Evolutionary conservation across 805 yeast genomes (phyloP), one percentile per base, ranked within the genome.

Genomic region (Yamadazyma akitaensis): DNA sequence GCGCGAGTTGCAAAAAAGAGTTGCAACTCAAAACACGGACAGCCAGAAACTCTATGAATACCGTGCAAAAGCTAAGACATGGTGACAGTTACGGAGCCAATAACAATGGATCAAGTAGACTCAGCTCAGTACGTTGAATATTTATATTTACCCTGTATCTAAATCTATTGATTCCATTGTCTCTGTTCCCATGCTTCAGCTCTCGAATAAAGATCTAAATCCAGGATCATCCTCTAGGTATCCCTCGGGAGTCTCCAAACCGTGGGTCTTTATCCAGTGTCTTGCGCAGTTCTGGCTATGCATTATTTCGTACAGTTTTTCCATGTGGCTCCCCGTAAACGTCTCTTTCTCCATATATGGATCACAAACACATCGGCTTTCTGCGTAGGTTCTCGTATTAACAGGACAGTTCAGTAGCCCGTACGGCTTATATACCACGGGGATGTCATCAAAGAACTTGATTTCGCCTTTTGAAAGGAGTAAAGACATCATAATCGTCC

Each of bases 321-420:
- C 31, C 5, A 38, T 12, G 13, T 28, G 9, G 10, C 3, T 5
- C 21, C 38, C 37, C 7, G 3, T 16, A n/a, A 43, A 43, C 42
- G 6, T 18, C 21, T 24, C 14, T 12, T 12, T 11, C n/a, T 7
- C 10, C 37, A 21, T 21, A 26, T 26, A 46, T 14, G 46, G 44
- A 26, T 52, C 41, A 32, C 57, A 54, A 12, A 44, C 17, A 36
- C 57, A 54, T 26, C 43, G 48, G 21, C 38, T 36, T 14, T 42
- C 14, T 12, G 37, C n/a, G 43, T 52, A 54, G 13, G 44, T n/a
- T 10, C 42, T 35, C 2, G 37, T 30, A 24, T 54, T 46, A 3
- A 32, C 31, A 12, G 57, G 57, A 31, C 57, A 54, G 34, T 52
- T 50, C 35, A 44, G 43, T 13, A 44, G 40, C 9, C 51, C 54